phyloP scores from a whole-genome alignment of 768 basidiomycete species.

The Strobilomyces echinocephalus region DNA sequence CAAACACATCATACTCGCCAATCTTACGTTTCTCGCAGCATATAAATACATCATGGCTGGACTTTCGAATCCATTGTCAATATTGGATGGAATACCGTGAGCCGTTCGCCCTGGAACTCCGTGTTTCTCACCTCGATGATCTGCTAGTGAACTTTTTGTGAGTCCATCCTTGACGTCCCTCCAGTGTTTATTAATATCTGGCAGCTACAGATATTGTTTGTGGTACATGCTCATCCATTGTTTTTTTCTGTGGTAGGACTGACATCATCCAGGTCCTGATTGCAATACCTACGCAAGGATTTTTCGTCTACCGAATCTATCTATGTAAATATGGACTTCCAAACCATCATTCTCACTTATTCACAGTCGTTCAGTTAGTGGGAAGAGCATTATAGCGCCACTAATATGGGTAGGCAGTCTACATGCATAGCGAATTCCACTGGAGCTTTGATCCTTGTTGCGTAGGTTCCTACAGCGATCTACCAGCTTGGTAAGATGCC shows the following conservation, averaged over 20 bases:
- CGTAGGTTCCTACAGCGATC: not conserved
- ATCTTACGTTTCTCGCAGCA: not conserved
- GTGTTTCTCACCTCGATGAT: not conserved
- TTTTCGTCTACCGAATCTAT: constrained; percentile 10
- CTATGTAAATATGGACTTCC: not conserved
- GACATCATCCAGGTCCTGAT: not conserved
- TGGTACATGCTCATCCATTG: not conserved
- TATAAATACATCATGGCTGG: constrained; percentile 7
- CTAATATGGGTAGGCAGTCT: constrained; percentile 9
- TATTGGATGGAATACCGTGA: not conserved
- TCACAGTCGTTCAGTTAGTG: constrained; percentile 6
- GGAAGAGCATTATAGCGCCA: constrained; percentile 2
- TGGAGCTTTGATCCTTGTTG: not conserved
- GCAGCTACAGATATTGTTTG: constrained; percentile 7
- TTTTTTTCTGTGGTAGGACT: not conserved
- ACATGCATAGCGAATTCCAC: not conserved
- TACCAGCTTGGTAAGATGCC: constrained; percentile 11
- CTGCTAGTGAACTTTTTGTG: constrained; percentile 7
- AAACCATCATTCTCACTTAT: too few relatives aligned
- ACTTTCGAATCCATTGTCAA: not conserved
- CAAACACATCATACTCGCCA: not conserved
- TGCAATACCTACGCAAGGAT: not conserved
- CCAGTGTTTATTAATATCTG: not conserved
- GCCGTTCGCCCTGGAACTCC: not conserved
- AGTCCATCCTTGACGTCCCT: not conserved